phyloP scores from a whole-genome alignment of 805 yeast genomes.

The Huiozyma naganishii region DNA sequence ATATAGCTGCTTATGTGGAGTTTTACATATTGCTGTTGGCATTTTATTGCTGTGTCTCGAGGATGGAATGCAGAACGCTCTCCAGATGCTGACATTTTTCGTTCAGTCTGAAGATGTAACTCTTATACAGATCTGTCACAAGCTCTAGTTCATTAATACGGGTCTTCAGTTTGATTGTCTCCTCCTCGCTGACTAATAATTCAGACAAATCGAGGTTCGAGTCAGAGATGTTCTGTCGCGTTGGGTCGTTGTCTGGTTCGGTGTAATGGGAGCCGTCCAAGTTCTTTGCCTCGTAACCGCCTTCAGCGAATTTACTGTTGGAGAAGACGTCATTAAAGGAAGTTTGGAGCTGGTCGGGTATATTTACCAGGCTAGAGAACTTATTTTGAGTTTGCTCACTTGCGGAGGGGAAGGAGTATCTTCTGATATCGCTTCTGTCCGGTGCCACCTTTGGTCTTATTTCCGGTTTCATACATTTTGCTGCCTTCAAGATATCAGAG shows the following conservation, averaged over 20 bases:
- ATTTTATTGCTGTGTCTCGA: no score
- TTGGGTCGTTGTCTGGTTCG: not conserved
- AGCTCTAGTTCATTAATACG: constrained; percentile 80
- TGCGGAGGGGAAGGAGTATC: not conserved
- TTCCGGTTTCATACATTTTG: constrained; percentile 3
- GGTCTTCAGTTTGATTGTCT: constrained; percentile 44
- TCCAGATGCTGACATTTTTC: constrained; percentile 14
- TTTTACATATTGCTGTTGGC: no score
- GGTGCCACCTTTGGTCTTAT: constrained; percentile 2
- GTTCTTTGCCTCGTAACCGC: not conserved
- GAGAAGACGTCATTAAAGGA: not conserved
- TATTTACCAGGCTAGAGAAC: no score
- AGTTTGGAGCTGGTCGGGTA: not conserved
- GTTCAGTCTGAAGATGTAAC: constrained; percentile 74
- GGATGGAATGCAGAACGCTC: not conserved
- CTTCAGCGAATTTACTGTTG: not conserved
- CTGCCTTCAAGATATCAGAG: not conserved
- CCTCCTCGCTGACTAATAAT: constrained; percentile 19
- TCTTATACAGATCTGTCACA: constrained; percentile 77
- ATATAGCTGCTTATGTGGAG: no score
- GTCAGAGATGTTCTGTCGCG: not conserved
- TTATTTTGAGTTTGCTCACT: not conserved
- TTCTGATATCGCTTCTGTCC: not conserved
- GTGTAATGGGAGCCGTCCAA: not conserved
- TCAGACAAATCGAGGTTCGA: constrained; percentile 1